Base-by-base conservation (phyloP, 345 rosid species). In the Euphorbia tirucalli region DNA sequence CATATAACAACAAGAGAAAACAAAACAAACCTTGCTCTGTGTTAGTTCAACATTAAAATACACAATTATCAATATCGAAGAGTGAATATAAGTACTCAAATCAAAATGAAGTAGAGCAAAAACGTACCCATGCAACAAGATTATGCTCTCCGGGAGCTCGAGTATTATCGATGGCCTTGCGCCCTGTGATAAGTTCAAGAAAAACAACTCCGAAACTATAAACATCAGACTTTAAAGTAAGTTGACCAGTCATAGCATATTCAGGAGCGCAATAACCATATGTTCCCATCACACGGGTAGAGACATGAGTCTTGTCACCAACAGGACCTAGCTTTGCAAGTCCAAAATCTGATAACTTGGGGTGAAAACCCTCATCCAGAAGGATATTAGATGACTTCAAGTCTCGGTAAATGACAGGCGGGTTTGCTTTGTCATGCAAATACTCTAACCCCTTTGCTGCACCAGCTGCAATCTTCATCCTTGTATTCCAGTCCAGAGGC, bases 281-380 rank as follows among this genome's bases (percentile, higher is more conserved):
- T n/a, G 99, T 95, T 9, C 99, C 99, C 99, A 95, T 95, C 67
- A 95, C 99, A 69, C 99, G 93, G 7, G 98, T 94, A 10, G 97
- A 95, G 77, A 95, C 99, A 50, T 95, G 99, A 65, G 99, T 92
- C 78, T 95, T 90, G 76, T 95, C 99, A 22, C 99, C 99, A 48
- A 95, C 99, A 43, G 99, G 99, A 13, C 99, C 99, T 50, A 95
- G 77, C 76, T 92, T 95, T 41, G 99, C 99, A 63, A 95, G 89
- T 62, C 99, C 99, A 3, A 95, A 95, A 82, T 95, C 99, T 1
- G 99, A 95, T 75, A 95, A 70, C 83, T 95, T 95, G 10, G 99
- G 99, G 71, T 92, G 96, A 71, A 75, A 92, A 22, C 91, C 93
- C 77, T 92, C 96, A 31, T 88, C 97, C 0, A 95, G 97, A 77